These are phyloP conservation scores for Cerrena zonata DNA, from an alignment of 1,284 basidiomycete genomes.

Conservation along the genomic window DNA sequence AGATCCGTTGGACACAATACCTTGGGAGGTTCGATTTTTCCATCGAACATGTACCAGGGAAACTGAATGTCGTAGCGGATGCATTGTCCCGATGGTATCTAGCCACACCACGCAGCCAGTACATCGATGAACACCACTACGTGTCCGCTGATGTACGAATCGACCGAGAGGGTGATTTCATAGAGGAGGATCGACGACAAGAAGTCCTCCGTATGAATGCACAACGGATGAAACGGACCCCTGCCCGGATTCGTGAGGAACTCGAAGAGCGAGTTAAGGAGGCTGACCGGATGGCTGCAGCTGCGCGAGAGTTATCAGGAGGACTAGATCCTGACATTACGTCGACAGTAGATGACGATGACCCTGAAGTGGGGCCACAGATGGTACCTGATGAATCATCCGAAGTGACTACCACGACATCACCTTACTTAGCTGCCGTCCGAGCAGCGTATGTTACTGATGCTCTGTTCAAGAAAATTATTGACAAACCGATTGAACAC, in stretches of 20 bases:
- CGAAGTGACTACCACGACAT: neutral
- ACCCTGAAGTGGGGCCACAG: neutral
- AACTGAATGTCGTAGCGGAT: constrained; percentile 28
- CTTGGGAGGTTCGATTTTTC: constrained; percentile 29
- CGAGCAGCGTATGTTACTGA: constrained; percentile 1
- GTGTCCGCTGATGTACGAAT: constrained; percentile 4
- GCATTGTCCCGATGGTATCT: constrained; percentile 30
- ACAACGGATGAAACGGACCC: neutral
- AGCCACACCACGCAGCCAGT: neutral
- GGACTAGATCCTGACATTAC: neutral
- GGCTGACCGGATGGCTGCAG: neutral
- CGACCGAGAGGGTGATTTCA: constrained; percentile 3
- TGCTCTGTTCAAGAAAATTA: constrained; percentile 6
- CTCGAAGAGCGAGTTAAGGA: neutral
- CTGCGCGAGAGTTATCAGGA: neutral
- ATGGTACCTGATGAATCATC: neutral
- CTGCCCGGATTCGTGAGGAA: neutral
- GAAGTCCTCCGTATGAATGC: neutral
- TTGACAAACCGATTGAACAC: neutral
- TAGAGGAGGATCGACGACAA: neutral
- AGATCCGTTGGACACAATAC: constrained; percentile 28
- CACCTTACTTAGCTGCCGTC: neutral
- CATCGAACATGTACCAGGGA: constrained; percentile 29
- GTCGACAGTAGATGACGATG: neutral
- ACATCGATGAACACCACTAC: constrained; percentile 16